Base-by-base conservation (phyloP, 805 yeast genomes). In the Starmerella apis region DNA sequence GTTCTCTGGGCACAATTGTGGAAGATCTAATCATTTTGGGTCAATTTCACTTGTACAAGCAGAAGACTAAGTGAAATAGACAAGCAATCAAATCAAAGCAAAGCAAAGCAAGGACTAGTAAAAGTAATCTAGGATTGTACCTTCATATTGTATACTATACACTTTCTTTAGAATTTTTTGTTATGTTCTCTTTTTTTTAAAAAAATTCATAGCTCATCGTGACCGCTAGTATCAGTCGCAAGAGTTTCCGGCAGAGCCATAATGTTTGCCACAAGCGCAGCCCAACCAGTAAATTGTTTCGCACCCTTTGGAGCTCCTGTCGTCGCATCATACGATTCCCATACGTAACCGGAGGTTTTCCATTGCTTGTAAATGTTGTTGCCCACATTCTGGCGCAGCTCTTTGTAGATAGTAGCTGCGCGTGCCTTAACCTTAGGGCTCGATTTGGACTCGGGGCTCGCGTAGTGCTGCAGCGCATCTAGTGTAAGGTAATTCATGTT, bases 281-380 rank as follows among this genome's bases (percentile, higher is more conserved):
- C 81, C 98, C 98, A 92, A 1, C 98, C 98, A 37, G 86, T 71
- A 68, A 92, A 92, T 63, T 86, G 90, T 64, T 83, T 81, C 9
- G 90, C 88, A 7, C 96, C 88, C 56, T 76, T 76, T 2, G 86
- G 84, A 2, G 67, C 63, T 1, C 98, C 98, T 8, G 79, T 78
- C 13, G 59, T 62, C 54, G 86, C 90, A 56, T 84, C 80, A 64
- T 92, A 92, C 62, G 86, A 90, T 61, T 92, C 98, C 83, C 87
- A 90, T 5, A 85, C 86, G 61, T 74, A 83, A 0, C 95, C 95
- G 0, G 94, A 82, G 27, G 67, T 62, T 49, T 73, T 59, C 84
- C 94, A 87, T 59, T 83, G 77, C n/a, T 71, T 62, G 61, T 71
- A 77, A 4, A 86, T 77, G 56, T 83, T 92, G 18, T 70, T 59